A percentile compares a stretch with the other conserved stretches of the same genome.
These are phyloP conservation scores for Neurospora crassa DNA, from an alignment of 2,329 filamentous ascomycete species.

Conservation along the genomic window DNA sequence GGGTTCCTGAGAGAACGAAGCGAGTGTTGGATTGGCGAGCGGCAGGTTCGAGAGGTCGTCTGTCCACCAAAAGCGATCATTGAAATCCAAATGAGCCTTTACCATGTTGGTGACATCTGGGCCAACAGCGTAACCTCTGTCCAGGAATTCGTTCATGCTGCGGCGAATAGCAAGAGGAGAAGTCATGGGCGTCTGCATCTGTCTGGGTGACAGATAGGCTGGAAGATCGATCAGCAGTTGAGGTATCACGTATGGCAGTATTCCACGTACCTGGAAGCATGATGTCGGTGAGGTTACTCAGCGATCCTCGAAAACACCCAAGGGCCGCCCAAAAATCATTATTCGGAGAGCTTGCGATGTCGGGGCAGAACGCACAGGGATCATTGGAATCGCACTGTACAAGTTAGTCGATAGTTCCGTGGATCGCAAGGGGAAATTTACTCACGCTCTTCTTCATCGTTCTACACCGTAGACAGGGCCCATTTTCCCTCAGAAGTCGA, in stretches of 20 bases:
- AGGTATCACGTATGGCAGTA: neutral
- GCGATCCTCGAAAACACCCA: slow-evolving; percentile 41
- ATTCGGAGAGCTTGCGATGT: slow-evolving; percentile 25
- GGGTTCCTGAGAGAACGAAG: slow-evolving; percentile 29
- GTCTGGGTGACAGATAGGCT: slow-evolving; percentile 39
- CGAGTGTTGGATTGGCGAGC: slow-evolving; percentile 27
- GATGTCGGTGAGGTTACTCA: slow-evolving; percentile 37
- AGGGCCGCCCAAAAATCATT: slow-evolving; percentile 38
- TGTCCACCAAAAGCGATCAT: slow-evolving; percentile 50
- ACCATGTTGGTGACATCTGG: slow-evolving; percentile 32
- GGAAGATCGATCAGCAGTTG: slow-evolving; percentile 15
- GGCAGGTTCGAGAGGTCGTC: slow-evolving; percentile 36
- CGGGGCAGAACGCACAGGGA: slow-evolving; percentile 38
- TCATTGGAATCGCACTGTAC: slow-evolving; percentile 42
- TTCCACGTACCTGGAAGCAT: slow-evolving; percentile 39
- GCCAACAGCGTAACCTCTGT: slow-evolving; percentile 34
- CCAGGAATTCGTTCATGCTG: slow-evolving; percentile 42
- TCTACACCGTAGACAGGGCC: slow-evolving; percentile 43
- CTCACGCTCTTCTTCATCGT: slow-evolving; percentile 36
- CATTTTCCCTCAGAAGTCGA: slow-evolving; percentile 35
- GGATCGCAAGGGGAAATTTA: neutral
- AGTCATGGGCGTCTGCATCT: slow-evolving; percentile 39
- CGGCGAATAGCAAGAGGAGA: slow-evolving; percentile 40
- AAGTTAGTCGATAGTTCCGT: slow-evolving; percentile 13
- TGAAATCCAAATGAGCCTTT: slow-evolving; percentile 38